These are phyloP conservation scores for Cytidiella melzeri DNA, from an alignment of 768 basidiomycete species.

Conservation along the genomic window DNA sequence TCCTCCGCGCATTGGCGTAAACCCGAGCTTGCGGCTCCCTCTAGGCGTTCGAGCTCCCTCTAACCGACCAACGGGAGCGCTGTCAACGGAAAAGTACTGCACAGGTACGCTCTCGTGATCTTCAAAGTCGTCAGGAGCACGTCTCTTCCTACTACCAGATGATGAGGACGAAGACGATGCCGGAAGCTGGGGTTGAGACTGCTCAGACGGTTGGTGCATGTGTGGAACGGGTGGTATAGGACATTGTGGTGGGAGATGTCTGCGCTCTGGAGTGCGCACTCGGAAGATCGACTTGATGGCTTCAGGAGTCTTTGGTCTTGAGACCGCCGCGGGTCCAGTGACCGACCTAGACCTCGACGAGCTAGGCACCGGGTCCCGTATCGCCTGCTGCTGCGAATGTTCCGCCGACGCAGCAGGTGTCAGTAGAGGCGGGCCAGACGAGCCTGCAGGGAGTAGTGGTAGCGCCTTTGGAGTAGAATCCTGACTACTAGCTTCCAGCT, in stretches of 20 bases:
- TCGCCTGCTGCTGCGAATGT: constrained; percentile 13
- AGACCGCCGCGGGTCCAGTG: constrained; percentile 16
- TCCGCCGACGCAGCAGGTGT: constrained; percentile 14
- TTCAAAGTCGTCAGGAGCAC: constrained; percentile 75
- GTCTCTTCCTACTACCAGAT: constrained; percentile 57
- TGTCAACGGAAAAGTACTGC: constrained; percentile 59
- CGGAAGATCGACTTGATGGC: constrained; percentile 38
- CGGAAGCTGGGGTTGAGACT: neutral
- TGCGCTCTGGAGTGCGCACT: constrained; percentile 43
- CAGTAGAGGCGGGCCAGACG: constrained; percentile 10
- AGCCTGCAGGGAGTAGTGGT: constrained; percentile 4
- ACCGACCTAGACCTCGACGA: constrained; percentile 27
- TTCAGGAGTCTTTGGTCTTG: constrained; percentile 27
- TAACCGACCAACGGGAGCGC: constrained; percentile 22
- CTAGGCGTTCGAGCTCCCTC: constrained; percentile 50
- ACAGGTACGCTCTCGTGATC: constrained; percentile 47
- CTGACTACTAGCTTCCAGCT: constrained; percentile 25
- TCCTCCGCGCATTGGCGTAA: constrained; percentile 57
- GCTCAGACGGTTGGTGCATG: too few species aligned
- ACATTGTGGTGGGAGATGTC: constrained; percentile 7
- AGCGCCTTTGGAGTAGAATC: constrained; percentile 16
- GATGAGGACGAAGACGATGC: constrained; percentile 30
- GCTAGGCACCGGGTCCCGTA: constrained; percentile 14
- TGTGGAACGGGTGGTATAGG: neutral
- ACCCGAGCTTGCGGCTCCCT: constrained; percentile 57